Conservation (phyloP, 2,329 filamentous ascomycete species). For the Fusarium virguliforme region DNA sequence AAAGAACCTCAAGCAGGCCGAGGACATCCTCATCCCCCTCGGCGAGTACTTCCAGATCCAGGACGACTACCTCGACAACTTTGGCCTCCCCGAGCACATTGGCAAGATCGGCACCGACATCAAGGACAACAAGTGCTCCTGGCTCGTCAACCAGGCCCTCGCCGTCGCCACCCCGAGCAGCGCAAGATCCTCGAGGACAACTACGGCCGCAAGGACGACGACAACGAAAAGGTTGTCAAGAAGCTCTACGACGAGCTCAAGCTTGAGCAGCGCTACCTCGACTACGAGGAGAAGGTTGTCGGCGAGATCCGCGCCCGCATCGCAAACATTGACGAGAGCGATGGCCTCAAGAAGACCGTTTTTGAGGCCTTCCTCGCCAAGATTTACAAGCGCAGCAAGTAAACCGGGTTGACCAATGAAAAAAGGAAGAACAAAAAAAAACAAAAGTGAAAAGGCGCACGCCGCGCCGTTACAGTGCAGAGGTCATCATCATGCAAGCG, state of each 20-base stretch:
- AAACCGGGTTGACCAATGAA: slow-evolving; percentile 53
- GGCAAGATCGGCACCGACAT: slow-evolving; percentile 99
- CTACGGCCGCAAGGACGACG: slow-evolving; percentile 92
- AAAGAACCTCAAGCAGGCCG: slow-evolving; percentile 89
- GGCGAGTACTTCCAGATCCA: slow-evolving; percentile 99
- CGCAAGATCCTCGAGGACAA: slow-evolving; percentile 89
- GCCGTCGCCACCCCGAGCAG: slow-evolving; percentile 86
- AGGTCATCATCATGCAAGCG: slow-evolving; percentile 23
- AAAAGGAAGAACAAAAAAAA: slow-evolving; percentile 21
- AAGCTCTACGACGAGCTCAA: slow-evolving; percentile 88
- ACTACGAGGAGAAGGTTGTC: slow-evolving; percentile 91
- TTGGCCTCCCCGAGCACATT: slow-evolving; percentile 90
- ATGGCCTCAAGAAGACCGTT: slow-evolving; percentile 90
- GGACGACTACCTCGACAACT: slow-evolving; percentile 99
- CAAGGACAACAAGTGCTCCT: slow-evolving; percentile 99
- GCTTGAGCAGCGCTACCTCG: slow-evolving; percentile 85
- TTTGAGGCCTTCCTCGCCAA: slow-evolving; percentile 94
- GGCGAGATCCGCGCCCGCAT: slow-evolving; percentile 84
- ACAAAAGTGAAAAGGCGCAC: slow-evolving; percentile 14
- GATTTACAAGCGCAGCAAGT: slow-evolving; percentile 99
- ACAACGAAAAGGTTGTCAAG: slow-evolving; percentile 89
- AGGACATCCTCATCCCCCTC: slow-evolving; percentile 95
- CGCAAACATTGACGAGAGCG: slow-evolving; percentile 83
- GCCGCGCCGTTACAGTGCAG: slow-evolving; percentile 16
- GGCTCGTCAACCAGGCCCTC: slow-evolving; percentile 96